Evolutionary conservation across 805 yeast genomes (phyloP), one percentile per base, ranked within the genome.

Genomic region (Saturnispora zaruensis): DNA sequence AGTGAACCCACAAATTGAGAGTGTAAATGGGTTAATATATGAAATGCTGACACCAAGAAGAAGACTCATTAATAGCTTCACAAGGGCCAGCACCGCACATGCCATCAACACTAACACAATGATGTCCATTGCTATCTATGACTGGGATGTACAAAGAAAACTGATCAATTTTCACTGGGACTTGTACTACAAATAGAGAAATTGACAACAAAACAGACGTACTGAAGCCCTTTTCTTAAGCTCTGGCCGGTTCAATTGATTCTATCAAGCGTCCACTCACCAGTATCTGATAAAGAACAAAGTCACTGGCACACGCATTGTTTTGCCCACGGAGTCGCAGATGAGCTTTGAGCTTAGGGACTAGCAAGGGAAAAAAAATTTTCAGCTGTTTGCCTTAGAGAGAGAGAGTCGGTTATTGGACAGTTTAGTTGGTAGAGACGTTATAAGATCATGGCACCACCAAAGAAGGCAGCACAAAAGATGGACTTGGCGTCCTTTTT

Each of bases 401-500:
- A 36, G 24, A 36, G 5, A 9, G 6, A 18, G 40, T n/a, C 18
- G 6, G 23, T 36, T 36, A 18, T 36, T 36, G 13, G 18, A 18
- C 23, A 9, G 21, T 36, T 36, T 21, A 36, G 23, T 36, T 18
- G 21, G 14, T 16, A 36, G 13, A n/a, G 9, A 25, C 37, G n/a
- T n/a, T 20, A 23, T 13, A 25, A 26, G 37, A 68, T 58, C 28
- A 73, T 73, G 81, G 79, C 79, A 59, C 84, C 84, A 62, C 79
- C 81, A 67, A 82, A 59, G 53, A 55, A 81, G 64, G 75, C 76
- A 56, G 43, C 46, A 36, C 45, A 48, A 25, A 87, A 82, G 72
- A 85, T 88, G 93, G 91, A 86, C 75, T 78, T 89, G 70, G 82
- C 81, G 65, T 80, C 90, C 68, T 89, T 89, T 76, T 77, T 87